Evolutionary conservation across 129 eudicot species (phyloP).

Genomic region (Pseudognaphalium luteoalbum): DNA sequence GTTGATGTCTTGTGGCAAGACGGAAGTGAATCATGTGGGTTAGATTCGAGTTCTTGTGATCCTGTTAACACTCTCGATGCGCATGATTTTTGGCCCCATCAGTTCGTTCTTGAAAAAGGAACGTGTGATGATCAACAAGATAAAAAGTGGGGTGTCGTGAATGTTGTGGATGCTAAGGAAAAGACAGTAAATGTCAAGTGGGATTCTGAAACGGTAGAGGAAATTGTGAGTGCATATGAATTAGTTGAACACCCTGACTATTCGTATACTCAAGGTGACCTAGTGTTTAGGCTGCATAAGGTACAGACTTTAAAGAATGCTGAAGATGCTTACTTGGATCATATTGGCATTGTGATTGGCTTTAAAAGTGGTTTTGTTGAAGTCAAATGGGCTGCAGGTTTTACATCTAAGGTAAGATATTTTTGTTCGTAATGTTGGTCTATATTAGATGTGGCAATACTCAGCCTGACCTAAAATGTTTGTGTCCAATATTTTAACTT

Average conservation of each 20-base stretch:
- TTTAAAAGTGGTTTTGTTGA: constrained; percentile 51
- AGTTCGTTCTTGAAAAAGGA: constrained; percentile 69
- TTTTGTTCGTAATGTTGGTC: not conserved
- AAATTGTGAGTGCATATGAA: constrained; percentile 86
- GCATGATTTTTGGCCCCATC: constrained; percentile 86
- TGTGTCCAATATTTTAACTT: not conserved
- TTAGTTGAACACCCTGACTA: constrained; percentile 83
- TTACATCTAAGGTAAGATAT: constrained; percentile 56
- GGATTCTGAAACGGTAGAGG: constrained; percentile 46
- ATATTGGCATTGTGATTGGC: constrained; percentile 68
- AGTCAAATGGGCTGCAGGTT: constrained; percentile 88
- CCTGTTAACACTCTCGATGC: constrained; percentile 61
- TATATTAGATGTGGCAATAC: not conserved
- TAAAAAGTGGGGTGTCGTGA: constrained; percentile 73
- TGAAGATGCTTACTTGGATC: constrained; percentile 39
- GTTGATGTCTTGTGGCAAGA: constrained; percentile 94
- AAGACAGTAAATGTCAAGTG: constrained; percentile 77
- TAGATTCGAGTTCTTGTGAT: constrained; percentile 55
- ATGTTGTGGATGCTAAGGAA: constrained; percentile 69
- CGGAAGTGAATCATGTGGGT: constrained; percentile 63
- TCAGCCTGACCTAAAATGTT: not conserved
- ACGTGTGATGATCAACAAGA: constrained; percentile 47
- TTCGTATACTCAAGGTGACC: constrained; percentile 62
- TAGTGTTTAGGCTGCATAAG: constrained; percentile 49
- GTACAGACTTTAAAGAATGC: constrained; percentile 19